phyloP scores from a whole-genome alignment of 2,329 filamentous ascomycete species.

The Fusarium abutilonis region DNA sequence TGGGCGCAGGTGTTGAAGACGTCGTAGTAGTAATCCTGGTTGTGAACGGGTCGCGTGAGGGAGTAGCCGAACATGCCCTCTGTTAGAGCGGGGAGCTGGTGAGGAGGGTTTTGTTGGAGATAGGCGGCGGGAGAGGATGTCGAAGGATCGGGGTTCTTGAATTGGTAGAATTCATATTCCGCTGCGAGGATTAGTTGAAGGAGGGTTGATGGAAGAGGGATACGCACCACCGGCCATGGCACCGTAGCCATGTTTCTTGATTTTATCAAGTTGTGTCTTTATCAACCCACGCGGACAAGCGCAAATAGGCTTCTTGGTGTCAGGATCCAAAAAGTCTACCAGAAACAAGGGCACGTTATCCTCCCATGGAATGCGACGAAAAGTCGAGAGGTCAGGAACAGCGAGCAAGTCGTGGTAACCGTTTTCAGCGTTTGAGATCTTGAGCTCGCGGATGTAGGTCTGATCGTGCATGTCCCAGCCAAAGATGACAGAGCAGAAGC shows the following conservation, averaged over 20 bases:
- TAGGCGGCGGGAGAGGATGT: conserved; percentile 76
- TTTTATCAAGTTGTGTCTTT: conserved; percentile 72
- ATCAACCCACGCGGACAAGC: conserved; percentile 84
- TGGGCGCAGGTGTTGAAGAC: conserved; percentile 82
- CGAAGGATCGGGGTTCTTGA: conserved; percentile 70
- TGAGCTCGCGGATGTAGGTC: conserved; percentile 86
- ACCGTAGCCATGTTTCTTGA: conserved; percentile 74
- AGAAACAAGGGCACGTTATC: conserved; percentile 86
- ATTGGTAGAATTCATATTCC: conserved; percentile 96
- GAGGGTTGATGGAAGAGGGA: no score
- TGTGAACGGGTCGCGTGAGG: conserved; percentile 84
- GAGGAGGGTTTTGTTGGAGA: conserved; percentile 76
- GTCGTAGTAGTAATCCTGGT: conserved; percentile 91
- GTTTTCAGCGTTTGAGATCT: conserved; percentile 89
- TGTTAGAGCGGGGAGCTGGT: conserved; percentile 80
- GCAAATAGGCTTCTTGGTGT: conserved; percentile 74
- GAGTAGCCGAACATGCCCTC: conserved; percentile 98
- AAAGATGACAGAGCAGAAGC: conserved; percentile 94
- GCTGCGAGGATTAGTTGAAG: conserved; percentile 60
- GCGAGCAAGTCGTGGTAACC: conserved; percentile 89
- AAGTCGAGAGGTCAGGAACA: conserved; percentile 79
- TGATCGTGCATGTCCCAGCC: conserved; percentile 98
- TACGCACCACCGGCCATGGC: conserved; percentile 88
- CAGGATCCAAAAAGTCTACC: conserved; percentile 84
- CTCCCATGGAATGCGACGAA: conserved; percentile 91